Base-by-base conservation (phyloP, 139 green algal species). In the Picochlorum sp. region DNA sequence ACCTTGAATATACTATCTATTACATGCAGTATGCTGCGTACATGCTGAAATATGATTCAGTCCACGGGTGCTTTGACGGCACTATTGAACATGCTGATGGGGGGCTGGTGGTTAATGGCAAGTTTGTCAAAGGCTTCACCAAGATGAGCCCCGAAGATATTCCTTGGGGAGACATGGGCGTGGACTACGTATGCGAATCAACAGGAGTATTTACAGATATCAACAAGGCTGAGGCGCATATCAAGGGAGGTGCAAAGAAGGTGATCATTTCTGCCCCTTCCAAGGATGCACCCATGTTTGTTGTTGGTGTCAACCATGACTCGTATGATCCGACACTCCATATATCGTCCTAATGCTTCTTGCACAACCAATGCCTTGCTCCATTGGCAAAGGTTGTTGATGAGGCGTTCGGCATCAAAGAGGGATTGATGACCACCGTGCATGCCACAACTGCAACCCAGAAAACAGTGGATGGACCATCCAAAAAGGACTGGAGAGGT, bases 331-430 rank as follows among this genome's bases (percentile, higher is more conserved):
- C 47, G 15, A 68, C 88, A 20, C 47, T 45, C 45, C 85, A 79
- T 65, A 92, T 58, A 79, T 97, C 6, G 84, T 96, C 13, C 86
- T 66, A 96, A 96, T 72, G 92, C 92, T 52, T 92, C 81, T 2
- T 97, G 92, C 84, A 97, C 92, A 57, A 97, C 91, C 73, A 97
- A 97, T 97, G 91, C 81, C 82, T 97, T 56, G 92, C 91, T 4
- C 91, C 92, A 23, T 67, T 98, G n/a, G 89, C 88, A 59, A 96
- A 95, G 83, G 86, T 97, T 4, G 61, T 97, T 28, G 61, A 97
- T 72, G 69, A 88, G 55, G 77, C 83, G 57, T 95, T 91, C 60
- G 88, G 87, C 70, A 92, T 95, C 73, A 75, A 83, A 66, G 79
- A 89, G 56, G 76, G 72, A 15, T 24, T 70, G 14, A 70, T 69